Base-by-base conservation (phyloP, 495 filamentous ascomycete genomes). In the Hypoxylon cercidicola region DNA sequence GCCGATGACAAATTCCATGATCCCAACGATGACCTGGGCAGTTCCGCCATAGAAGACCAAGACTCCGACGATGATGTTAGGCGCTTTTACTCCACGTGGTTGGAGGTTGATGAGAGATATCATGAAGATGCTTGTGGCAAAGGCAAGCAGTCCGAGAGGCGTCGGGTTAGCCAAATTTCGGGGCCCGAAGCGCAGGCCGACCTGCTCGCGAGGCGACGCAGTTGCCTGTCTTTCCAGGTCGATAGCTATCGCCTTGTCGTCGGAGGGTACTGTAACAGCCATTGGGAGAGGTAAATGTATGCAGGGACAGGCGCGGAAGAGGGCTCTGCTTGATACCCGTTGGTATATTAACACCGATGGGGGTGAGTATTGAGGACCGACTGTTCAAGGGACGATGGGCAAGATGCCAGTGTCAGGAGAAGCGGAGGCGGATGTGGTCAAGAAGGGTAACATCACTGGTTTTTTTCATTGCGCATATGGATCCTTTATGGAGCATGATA, bases 41-140 rank as follows among this genome's bases (percentile, higher is more conserved):
- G 69, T 52, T 15, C 77, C 76, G 23, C 76, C 77, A 58, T 78
- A 76, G 68, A 78, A 79, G 9, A 79, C 70, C 55, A 79, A 45
- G 46, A 65, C 69, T 30, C 61, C 68, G 44, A 78, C 55, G 15
- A 76, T 39, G 34, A 77, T 70, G 45, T 77, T 78, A 41, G 73
- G 72, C 21, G 58, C 64, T 1, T 55, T 66, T 46, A 79, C 59
- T n/a, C 73, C 72, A 50, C 75, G 73, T n/a, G 76, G 70, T 25
- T 72, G 25, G 12, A 79, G 67, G 20, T 72, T 70, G 41, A 70
- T 67, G 3, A 75, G 65, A 41, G 73, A 75, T 41, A 79, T 66
- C 46, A 79, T 68, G 65, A 78, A 78, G 10, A 78, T 62, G 18
- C 57, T 63, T 35, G 74, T 75, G 21, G 72, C 69, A 49, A 75